Conservation (phyloP, 1,284 basidiomycete species). For the Chondrostereum purpureum region DNA sequence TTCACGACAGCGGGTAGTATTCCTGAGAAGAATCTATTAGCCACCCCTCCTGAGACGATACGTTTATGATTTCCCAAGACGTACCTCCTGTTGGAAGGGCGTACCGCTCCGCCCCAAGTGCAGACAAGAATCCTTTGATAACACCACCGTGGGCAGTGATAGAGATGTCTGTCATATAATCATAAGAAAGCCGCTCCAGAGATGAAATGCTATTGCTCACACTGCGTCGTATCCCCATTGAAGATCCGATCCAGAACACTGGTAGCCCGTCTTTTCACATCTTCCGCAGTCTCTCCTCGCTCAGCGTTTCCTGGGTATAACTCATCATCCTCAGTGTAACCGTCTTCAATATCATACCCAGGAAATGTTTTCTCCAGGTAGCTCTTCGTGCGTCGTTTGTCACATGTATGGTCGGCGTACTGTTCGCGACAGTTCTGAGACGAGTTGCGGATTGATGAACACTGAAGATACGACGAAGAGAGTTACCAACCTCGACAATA, state of each 20-base stretch:
- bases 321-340: conserved; percentile 67
- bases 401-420: conserved; percentile 70
- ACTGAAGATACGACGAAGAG: background rate
- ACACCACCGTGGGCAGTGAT: conserved; percentile 60
- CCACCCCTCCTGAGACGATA: too few species aligned
- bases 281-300: conserved; percentile 51
- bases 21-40: conserved; percentile 17
- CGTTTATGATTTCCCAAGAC: too few species aligned
- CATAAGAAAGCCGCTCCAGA: conserved; percentile 1
- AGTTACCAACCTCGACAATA: conserved; percentile 46
- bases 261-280: conserved; percentile 49
- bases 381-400: conserved; percentile 51
- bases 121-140: conserved; percentile 45
- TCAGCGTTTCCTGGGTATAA: conserved; percentile 55
- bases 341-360: conserved; percentile 54
- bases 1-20: conserved; percentile 25
- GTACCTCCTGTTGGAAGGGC: conserved; percentile 55
- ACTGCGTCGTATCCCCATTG: conserved; percentile 30
- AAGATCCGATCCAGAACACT: conserved; percentile 63
- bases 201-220: too few species aligned
- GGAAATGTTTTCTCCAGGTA: conserved; percentile 56
- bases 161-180: conserved; percentile 41
- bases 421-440: conserved; percentile 59
- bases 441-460: background rate
- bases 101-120: conserved; percentile 37